Evolutionary conservation across 139 green algal species (phyloP).

Genomic region (Zygnema circumcarinatum): DNA sequence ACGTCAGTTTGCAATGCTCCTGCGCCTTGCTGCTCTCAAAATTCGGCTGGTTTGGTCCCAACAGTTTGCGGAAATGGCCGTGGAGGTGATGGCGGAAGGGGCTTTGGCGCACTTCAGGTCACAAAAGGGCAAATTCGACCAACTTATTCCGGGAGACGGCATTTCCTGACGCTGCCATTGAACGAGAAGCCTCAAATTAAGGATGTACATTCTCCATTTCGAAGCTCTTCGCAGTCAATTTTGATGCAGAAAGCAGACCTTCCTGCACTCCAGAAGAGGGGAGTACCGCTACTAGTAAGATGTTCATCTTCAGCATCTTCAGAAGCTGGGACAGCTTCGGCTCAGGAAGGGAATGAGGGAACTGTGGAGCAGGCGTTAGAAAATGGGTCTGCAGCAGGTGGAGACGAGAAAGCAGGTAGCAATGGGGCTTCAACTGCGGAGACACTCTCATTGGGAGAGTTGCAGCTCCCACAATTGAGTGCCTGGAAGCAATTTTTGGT

Average conservation of each 20-base stretch:
- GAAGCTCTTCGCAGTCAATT: background rate
- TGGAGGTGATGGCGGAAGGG: background rate
- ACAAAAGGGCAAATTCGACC: background rate
- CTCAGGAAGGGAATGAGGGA: background rate
- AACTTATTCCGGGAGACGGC: background rate
- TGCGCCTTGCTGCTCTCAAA: background rate
- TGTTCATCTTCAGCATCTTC: background rate
- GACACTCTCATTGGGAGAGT: constrained; percentile 16
- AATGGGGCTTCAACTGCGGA: background rate
- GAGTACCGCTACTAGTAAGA: background rate
- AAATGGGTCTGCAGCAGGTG: too few relatives aligned
- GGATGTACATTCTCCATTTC: too few relatives aligned
- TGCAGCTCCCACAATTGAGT: constrained; percentile 33
- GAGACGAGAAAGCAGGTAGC: background rate
- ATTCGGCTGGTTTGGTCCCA: background rate
- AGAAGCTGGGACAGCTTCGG: background rate
- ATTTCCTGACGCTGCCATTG: too few relatives aligned
- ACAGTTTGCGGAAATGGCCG: background rate
- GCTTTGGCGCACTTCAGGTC: background rate
- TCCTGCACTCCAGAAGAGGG: background rate
- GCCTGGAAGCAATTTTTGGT: constrained; percentile 25
- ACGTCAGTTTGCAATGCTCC: background rate
- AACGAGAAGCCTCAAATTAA: too few relatives aligned
- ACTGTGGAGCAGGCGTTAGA: too few relatives aligned
- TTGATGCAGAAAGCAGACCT: background rate